Conservation (phyloP, 192 early-diverging fungal species). For the Entomortierella lignicola region DNA sequence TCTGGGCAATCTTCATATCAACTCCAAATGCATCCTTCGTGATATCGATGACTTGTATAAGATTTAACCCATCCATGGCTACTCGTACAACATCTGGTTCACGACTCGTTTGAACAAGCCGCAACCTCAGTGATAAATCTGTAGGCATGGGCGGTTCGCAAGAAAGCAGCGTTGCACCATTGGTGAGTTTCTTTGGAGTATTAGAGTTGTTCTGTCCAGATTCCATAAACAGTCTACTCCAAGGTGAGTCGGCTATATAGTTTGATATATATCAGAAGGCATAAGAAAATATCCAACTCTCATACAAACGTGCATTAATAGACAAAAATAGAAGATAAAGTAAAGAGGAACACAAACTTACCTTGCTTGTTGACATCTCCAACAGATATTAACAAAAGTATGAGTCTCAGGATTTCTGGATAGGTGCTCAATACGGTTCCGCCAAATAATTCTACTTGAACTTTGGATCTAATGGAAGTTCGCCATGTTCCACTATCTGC, state of each 20-base stretch:
- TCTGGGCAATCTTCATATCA: constrained; percentile 19
- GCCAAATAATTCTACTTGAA: constrained; percentile 19
- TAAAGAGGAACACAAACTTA: neutral
- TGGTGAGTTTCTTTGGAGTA: constrained; percentile 19
- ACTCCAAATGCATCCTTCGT: constrained; percentile 33
- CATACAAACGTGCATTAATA: neutral
- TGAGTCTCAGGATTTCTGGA: constrained; percentile 35
- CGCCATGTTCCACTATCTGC: neutral
- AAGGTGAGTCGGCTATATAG: constrained; percentile 20
- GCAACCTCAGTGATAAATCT: constrained; percentile 10
- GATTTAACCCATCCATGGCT: constrained; percentile 25
- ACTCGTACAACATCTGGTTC: constrained; percentile 19
- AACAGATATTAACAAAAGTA: constrained; percentile 24
- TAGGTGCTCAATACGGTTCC: constrained; percentile 16
- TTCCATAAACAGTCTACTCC: constrained; percentile 32
- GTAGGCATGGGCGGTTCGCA: constrained; percentile 8
- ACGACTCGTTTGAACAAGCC: constrained; percentile 4
- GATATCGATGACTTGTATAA: constrained; percentile 27
- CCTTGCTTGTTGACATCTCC: constrained; percentile 39
- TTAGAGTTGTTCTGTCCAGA: neutral
- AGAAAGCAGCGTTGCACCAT: constrained; percentile 12
- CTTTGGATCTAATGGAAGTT: constrained; percentile 2
- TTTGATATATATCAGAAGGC: neutral
- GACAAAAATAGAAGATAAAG: no score
- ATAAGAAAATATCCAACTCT: neutral